Evolutionary conservation across 805 yeast genomes (phyloP).

Genomic region (Jamesozyma hellenica): DNA sequence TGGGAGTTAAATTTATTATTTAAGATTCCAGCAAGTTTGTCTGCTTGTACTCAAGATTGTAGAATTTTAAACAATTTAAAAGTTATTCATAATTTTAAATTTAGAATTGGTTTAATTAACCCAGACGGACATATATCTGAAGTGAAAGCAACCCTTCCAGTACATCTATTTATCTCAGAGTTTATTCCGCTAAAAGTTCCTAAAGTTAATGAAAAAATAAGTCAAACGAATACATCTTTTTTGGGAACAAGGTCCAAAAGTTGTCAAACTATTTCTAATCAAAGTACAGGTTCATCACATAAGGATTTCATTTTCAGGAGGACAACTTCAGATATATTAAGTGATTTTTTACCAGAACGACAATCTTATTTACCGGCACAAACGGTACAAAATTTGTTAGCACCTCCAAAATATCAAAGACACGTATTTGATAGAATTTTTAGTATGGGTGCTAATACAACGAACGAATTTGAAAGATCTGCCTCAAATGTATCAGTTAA

Average conservation of each 20-base stretch:
- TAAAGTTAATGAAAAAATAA: constrained; percentile 1
- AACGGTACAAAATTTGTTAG: constrained; percentile 36
- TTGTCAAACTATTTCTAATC: background rate
- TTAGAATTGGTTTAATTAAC: constrained; percentile 66
- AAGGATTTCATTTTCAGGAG: background rate
- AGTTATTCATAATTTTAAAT: constrained; percentile 81
- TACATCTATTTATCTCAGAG: constrained; percentile 68
- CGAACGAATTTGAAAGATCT: constrained; percentile 10
- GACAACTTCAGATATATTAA: background rate
- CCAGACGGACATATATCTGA: constrained; percentile 92
- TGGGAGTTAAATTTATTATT: constrained; percentile 67
- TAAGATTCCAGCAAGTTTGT: constrained; percentile 60
- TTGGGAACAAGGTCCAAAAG: background rate
- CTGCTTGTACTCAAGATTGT: constrained; percentile 81
- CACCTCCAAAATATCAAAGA: constrained; percentile 77
- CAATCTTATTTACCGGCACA: constrained; percentile 1
- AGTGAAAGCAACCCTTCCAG: constrained; percentile 80
- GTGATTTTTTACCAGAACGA: too few species aligned
- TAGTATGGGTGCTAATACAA: background rate
- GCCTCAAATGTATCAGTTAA: constrained; percentile 28
- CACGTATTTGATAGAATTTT: constrained; percentile 48
- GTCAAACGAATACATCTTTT: background rate
- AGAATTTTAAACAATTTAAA: constrained; percentile 58
- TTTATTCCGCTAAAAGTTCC: constrained; percentile 52
- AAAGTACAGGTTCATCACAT: background rate